phyloP scores from a whole-genome alignment of 495 filamentous ascomycete genomes.

The Xylaria cubensis region DNA sequence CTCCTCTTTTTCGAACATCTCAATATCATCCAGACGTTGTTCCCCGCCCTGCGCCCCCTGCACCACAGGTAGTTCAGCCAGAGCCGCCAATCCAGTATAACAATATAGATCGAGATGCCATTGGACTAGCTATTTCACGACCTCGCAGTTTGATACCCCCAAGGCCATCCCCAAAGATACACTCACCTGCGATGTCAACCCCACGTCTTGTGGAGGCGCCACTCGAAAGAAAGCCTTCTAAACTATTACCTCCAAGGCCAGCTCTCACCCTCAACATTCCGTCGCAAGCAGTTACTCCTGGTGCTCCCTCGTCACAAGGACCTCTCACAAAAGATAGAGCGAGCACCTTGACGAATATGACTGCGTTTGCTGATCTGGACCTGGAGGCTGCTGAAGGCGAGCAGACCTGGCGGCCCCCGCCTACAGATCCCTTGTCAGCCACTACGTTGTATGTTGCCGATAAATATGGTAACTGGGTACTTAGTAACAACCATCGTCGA shows the following conservation, averaged over 20 bases:
- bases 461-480: slow-evolving; percentile 54
- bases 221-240: slow-evolving; percentile 27
- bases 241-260: slow-evolving; percentile 40
- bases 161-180: slow-evolving; percentile 25
- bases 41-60: slow-evolving; percentile 31
- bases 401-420: slow-evolving; percentile 50
- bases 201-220: slow-evolving; percentile 7
- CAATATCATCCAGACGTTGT: slow-evolving; percentile 15
- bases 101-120: slow-evolving; percentile 35
- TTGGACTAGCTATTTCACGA: slow-evolving; percentile 53
- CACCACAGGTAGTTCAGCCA: slow-evolving; percentile 31
- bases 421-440: slow-evolving; percentile 46
- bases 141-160: slow-evolving; percentile 35
- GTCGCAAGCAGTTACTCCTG: slow-evolving; percentile 17
- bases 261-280: slow-evolving; percentile 44
- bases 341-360: slow-evolving; percentile 55
- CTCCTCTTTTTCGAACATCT: slow-evolving; percentile 28
- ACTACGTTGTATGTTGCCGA: slow-evolving; percentile 51
- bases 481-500: slow-evolving; percentile 37
- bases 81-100: slow-evolving; percentile 35
- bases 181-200: slow-evolving; percentile 9
- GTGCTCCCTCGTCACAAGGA: slow-evolving; percentile 27
- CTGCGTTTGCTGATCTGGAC: slow-evolving; percentile 53
- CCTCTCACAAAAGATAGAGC: slow-evolving; percentile 37
- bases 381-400: slow-evolving; percentile 36